Evolutionary conservation across 148 eudicot species (phyloP).

Genomic region (Bassia scoparia): DNA sequence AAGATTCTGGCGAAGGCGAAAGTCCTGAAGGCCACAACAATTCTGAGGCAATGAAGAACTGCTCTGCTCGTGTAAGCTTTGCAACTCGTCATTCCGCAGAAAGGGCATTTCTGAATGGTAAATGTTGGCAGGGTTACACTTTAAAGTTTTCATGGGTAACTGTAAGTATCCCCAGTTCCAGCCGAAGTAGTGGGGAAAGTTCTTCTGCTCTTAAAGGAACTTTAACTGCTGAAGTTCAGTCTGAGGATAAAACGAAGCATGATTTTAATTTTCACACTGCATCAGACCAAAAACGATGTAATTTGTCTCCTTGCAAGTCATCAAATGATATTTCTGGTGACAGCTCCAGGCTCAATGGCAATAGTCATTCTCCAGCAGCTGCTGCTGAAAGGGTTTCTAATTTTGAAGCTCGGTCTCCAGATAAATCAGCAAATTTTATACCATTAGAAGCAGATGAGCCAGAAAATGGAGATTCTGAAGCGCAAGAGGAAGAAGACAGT

Average conservation of each 20-base stretch:
- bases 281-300: slow-evolving; percentile 1
- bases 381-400: slow-evolving; percentile 36
- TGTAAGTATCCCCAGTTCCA: slow-evolving; percentile 35
- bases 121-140: slow-evolving; percentile 59
- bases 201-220: slow-evolving; percentile 37
- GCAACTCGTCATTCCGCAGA: slow-evolving; percentile 69
- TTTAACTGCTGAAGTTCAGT: slow-evolving; percentile 32
- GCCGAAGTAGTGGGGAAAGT: slow-evolving; percentile 42
- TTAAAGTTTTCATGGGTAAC: slow-evolving; percentile 63
- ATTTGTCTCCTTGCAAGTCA: slow-evolving; percentile 23
- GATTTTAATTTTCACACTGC: slow-evolving; percentile 26
- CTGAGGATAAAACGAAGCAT: slow-evolving; percentile 24
- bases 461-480: slow-evolving; percentile 26
- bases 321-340: slow-evolving; percentile 19
- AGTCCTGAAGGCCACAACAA: slow-evolving; percentile 15
- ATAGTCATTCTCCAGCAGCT: slow-evolving; percentile 35
- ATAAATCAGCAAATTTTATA: slow-evolving; percentile 27
- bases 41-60: slow-evolving; percentile 34
- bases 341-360: slow-evolving; percentile 24
- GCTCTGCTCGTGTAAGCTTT: slow-evolving; percentile 58
- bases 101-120: slow-evolving; percentile 68
- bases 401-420: slow-evolving; percentile 31
- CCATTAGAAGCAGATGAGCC: slow-evolving; percentile 29
- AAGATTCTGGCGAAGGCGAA: slow-evolving; percentile 38
- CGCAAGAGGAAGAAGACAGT: slow-evolving; percentile 27